phyloP scores from a whole-genome alignment of 176 grass and related monocot genomes.

The Juncus inflexus region DNA sequence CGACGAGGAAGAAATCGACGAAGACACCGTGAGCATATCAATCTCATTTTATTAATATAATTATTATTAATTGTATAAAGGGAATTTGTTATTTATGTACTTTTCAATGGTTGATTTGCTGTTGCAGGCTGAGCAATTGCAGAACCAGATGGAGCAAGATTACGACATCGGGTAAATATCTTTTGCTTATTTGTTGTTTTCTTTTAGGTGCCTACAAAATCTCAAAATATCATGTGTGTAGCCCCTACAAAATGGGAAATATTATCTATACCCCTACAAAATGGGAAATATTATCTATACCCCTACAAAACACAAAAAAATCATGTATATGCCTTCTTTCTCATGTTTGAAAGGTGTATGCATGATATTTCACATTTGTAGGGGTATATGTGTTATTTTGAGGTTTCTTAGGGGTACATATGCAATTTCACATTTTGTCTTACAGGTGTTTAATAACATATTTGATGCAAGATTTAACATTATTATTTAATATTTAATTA shows the following conservation, averaged over 20 bases:
- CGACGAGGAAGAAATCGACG: constrained; percentile 86
- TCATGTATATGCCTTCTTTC: no score
- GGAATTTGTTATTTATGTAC: not conserved
- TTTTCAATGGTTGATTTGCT: not conserved
- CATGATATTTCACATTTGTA: no score
- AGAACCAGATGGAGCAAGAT: constrained; percentile 96
- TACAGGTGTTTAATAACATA: no score
- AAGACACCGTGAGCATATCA: constrained; percentile 58
- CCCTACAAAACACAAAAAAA: no score
- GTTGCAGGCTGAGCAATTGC: constrained; percentile 80
- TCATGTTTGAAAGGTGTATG: not conserved
- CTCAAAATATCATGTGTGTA: no score
- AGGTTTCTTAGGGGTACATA: no score
- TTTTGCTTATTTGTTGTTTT: not conserved
- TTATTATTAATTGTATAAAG: no score
- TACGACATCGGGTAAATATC: constrained; percentile 85
- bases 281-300: no score
- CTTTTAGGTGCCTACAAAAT: not conserved
- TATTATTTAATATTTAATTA: constrained; percentile 11
- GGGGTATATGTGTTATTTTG: no score
- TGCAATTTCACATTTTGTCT: no score
- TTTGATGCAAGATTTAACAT: not conserved
- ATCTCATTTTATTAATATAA: constrained; percentile 7
- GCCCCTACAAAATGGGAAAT: no score
- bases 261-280: no score